These are phyloP conservation scores for Pyrus hybrid DNA, from an alignment of 331 rosid genomes.

Conservation along the genomic window DNA sequence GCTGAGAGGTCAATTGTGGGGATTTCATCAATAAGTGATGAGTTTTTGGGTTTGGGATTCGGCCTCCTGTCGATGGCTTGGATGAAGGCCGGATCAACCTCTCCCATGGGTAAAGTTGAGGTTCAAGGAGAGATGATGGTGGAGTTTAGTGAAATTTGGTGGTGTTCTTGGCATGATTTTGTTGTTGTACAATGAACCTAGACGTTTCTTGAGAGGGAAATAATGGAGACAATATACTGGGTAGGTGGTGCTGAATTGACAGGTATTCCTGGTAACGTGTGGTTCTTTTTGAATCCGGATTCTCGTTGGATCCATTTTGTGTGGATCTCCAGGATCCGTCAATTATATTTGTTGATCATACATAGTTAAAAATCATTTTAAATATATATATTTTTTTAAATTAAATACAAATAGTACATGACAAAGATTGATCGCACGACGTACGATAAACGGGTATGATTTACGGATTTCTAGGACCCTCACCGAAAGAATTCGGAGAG, in stretches of 20 bases:
- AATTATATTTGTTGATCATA: no score
- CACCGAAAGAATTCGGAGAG: no score
- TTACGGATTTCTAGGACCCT: fast-evolving
- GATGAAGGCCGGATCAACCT: constrained; percentile 54
- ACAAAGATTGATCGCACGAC: fast-evolving
- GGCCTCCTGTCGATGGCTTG: constrained; percentile 67
- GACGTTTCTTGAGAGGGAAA: constrained; percentile 4
- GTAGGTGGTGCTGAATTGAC: no score
- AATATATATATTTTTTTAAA: no score
- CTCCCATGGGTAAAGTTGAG: constrained; percentile 37
- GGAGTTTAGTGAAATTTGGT: background rate
- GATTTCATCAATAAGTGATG: constrained; percentile 25
- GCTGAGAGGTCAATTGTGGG: constrained; percentile 47
- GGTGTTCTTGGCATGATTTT: background rate
- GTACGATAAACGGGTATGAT: no score
- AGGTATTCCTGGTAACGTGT: no score
- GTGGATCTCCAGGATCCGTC: fast-evolving
- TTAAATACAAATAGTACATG: no score
- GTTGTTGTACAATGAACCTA: constrained; percentile 11
- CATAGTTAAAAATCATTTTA: no score
- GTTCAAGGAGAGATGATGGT: background rate
- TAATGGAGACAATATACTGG: background rate
- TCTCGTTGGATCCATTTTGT: no score
- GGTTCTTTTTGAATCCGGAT: no score
- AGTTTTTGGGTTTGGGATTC: constrained; percentile 4